Evolutionary conservation across 2,329 filamentous ascomycete genomes (phyloP), one percentile per base, ranked within the genome.

Genomic region (Fusarium acutatum): DNA sequence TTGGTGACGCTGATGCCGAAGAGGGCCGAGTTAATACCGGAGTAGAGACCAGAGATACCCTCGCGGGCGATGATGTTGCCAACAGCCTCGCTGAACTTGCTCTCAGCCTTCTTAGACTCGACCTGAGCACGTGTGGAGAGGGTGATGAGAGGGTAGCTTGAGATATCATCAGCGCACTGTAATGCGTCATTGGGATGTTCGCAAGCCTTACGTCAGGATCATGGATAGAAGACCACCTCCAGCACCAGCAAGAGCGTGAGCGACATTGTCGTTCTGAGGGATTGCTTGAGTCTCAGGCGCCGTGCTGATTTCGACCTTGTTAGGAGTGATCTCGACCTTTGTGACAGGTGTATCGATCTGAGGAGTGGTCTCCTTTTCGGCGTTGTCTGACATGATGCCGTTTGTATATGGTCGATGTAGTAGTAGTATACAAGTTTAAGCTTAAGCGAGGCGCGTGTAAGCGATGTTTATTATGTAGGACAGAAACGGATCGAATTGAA

Each of bases 1-100:
- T 99, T 99, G 78, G 96, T 99, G 77, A 99, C 92, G 83, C 93
- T 96, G 86, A 99, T 98, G 82, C 96, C 96, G 83, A 99, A 98
- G 50, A 99, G 88, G 58, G 96, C 96, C 71, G 94, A 97, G 83
- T 97, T 94, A 67, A 99, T 90, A 46, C 96, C 96, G 12, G 96
- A 92, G 82, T 98, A 99, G 40, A 99, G 90, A 37, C 96, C 96
- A 5, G 90, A 86, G 64, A 98, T 86, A 78, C 96, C 96, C 84
- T 99, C 96, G 77, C 96, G 93, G 77, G 95, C 93, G 73, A 99
- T 89, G 81, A 99, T 98, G 78, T 91, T 91, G 77, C 91, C 91
- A 69, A 96, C 91, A 37, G 96, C 95, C 75, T 94, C 90, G 77
- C 95, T 88, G 78, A 96, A 96, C 68, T 93, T 92, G 34, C 94